Evolutionary conservation across 495 filamentous ascomycete genomes (phyloP), one percentile per base, ranked within the genome.

Genomic region (Schizothecium vesticola): DNA sequence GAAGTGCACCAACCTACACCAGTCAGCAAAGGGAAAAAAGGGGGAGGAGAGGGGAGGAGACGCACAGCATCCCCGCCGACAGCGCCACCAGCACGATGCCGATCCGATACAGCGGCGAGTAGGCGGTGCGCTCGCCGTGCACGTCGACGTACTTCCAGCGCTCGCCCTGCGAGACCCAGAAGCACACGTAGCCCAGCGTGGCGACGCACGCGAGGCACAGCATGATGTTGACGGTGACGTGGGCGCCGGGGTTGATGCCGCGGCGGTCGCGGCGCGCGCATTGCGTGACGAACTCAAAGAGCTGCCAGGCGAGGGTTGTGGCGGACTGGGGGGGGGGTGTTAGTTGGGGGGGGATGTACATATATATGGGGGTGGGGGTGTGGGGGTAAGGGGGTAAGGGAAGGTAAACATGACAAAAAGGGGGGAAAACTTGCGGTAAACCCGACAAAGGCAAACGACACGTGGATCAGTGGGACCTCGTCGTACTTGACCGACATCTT

Each of bases 151-250:
- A 67, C 22, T 65, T 63, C 43, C 67, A 67, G 51, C 61, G 67
- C 29, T 74, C 59, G 25, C 68, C 70, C 13, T 68, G 59, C 55
- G 61, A 63, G 1, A 74, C 72, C 72, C 72, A 74, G 63, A 74
- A 68, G 57, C 70, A 67, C 23, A 71, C 63, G 55, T 74, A 74
- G 19, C 72, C 71, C 56, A 72, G 64, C 3, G 68, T 70, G 26
- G 72, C 72, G 5, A 75, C 64, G 43, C 74, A 75, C 28, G 64
- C 78, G 26, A 81, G 65, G 67, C 73, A 80, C 22, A 81, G 70
- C 29, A 73, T 71, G 13, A 81, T 72, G 59, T 78, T 77, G 26
- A 79, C 64, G 21, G 73, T 78, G 0, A 81, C 79, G 51, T 81
- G 78, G 1, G 78, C 77, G 36, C 79, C 79, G 0, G 79, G 74